Percentiles rank a stretch among this genome's conserved stretches.
phyloP scores from a whole-genome alignment of 2,329 filamentous ascomycete species.

The Cordyceps tenuipes region DNA sequence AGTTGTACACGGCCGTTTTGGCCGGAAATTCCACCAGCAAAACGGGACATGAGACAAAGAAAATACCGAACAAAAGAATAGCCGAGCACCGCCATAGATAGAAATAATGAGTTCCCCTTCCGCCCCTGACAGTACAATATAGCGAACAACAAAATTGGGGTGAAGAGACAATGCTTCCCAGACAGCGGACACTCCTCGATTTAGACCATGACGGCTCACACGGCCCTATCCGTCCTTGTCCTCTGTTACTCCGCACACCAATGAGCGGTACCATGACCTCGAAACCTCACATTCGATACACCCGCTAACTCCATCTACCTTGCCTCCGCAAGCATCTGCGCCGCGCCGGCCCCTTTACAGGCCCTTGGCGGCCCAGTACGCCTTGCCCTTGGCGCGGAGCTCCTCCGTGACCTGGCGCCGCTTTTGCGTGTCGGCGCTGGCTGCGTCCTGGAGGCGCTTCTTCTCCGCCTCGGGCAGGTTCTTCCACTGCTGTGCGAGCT shows the following conservation, averaged over 20 bases:
- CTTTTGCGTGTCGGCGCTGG: conserved; percentile 13
- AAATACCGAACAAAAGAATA: neutral
- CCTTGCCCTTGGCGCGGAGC: conserved; percentile 10
- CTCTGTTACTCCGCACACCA: neutral
- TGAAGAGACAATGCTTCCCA: neutral
- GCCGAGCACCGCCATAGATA: neutral
- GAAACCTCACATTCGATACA: neutral
- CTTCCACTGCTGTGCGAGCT: conserved; percentile 34
- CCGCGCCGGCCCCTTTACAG: neutral
- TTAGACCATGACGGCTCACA: neutral
- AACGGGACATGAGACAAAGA: neutral
- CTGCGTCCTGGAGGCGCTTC: conserved; percentile 29
- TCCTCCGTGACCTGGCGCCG: conserved; percentile 24
- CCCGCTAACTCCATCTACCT: neutral
- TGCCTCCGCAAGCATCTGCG: neutral
- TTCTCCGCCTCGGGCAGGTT: conserved; percentile 32
- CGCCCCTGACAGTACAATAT: neutral
- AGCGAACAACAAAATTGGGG: neutral
- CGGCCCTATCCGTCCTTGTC: neutral
- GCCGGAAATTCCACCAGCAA: neutral
- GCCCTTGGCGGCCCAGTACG: conserved; percentile 16
- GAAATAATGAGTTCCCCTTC: neutral
- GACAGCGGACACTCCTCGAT: neutral
- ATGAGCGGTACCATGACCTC: neutral
- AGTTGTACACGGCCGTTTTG: conserved; percentile 1